phyloP scores from a whole-genome alignment of 306 rosid species.

The Vigna reflexopilosa region DNA sequence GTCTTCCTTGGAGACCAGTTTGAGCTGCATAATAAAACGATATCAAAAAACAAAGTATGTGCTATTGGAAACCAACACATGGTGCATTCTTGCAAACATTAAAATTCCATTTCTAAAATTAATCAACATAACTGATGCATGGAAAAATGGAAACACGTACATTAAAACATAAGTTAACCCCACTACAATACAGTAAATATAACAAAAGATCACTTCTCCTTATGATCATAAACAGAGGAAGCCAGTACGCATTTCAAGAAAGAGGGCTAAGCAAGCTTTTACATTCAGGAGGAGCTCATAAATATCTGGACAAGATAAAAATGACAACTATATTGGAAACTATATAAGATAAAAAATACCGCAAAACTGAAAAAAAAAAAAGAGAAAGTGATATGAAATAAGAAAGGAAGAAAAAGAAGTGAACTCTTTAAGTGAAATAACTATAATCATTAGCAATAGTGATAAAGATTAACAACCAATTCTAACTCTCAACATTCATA shows the following conservation, averaged over 20 bases:
- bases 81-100: conserved; percentile 32
- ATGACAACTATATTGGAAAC: conserved; percentile 9
- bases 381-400: neutral
- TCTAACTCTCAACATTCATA: conserved; percentile 13
- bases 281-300: conserved; percentile 27
- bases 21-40: conserved; percentile 70
- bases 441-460: neutral
- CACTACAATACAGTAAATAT: conserved; percentile 7
- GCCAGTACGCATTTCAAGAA: neutral
- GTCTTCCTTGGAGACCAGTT: conserved; percentile 83
- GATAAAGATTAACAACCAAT: conserved; percentile 32
- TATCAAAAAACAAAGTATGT: conserved; percentile 29
- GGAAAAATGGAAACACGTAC: neutral
- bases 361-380: neutral
- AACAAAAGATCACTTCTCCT: conserved; percentile 17
- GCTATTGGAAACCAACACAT: conserved; percentile 30
- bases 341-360: conserved; percentile 9
- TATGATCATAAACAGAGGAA: conserved; percentile 1
- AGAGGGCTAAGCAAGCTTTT: conserved; percentile 28
- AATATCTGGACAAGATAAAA: conserved; percentile 10
- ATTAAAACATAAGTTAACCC: conserved; percentile 24
- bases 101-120: conserved; percentile 22
- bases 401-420: neutral
- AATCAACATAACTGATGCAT: conserved; percentile 25
- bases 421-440: conserved; percentile 7